Evolutionary conservation across 208 protist species (phyloP).

Genomic region (Leishmania major): DNA sequence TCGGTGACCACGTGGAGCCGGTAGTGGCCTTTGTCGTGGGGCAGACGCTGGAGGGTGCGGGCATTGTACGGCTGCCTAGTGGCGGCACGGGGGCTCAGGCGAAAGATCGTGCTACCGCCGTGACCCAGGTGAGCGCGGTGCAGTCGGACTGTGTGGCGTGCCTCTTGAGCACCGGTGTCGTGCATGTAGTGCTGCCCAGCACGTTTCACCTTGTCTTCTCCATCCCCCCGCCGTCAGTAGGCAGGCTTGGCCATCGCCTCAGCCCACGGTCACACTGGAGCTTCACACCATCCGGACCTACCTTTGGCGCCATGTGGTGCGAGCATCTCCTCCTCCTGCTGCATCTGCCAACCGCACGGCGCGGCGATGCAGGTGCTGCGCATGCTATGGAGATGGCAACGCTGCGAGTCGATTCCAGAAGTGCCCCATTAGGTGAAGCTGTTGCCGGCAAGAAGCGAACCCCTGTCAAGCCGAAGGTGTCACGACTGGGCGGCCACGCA

Average conservation of each 20-base stretch:
- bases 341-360: constrained; percentile 26
- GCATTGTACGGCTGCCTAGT: constrained; percentile 34
- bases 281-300: constrained; percentile 30
- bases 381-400: background rate
- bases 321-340: constrained; percentile 16
- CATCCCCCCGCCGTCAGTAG: constrained; percentile 6
- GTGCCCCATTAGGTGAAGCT: background rate
- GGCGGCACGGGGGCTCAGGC: background rate
- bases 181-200: constrained; percentile 30
- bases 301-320: constrained; percentile 25
- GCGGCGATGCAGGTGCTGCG: background rate
- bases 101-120: background rate
- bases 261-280: constrained; percentile 11
- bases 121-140: constrained; percentile 19
- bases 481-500: background rate
- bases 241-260: background rate
- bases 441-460: background rate
- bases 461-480: background rate
- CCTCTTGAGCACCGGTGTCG: constrained; percentile 27
- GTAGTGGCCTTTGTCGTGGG: constrained; percentile 40
- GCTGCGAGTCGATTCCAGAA: background rate
- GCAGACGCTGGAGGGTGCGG: constrained; percentile 28
- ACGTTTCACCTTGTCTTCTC: constrained; percentile 35
- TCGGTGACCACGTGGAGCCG: constrained; percentile 10
- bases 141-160: constrained; percentile 27